These are phyloP conservation scores for Bombardia bombarda DNA, from an alignment of 495 filamentous ascomycete species.

Conservation along the genomic window DNA sequence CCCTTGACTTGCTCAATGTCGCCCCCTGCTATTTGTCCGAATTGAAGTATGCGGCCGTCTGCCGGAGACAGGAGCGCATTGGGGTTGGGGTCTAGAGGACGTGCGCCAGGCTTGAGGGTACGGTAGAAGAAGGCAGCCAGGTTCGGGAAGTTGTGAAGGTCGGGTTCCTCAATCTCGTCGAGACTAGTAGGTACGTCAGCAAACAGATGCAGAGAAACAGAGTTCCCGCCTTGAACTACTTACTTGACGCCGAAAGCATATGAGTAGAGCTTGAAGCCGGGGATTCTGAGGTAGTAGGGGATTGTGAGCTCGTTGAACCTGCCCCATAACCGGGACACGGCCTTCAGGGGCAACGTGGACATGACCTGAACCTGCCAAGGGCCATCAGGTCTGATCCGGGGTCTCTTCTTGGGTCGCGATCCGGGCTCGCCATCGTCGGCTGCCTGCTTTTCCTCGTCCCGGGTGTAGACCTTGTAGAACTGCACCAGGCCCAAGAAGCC, in stretches of 20 bases:
- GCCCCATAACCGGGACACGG: conserved; percentile 87
- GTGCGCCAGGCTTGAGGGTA: conserved; percentile 76
- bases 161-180: conserved; percentile 75
- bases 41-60: conserved; percentile 86
- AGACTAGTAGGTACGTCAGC: conserved; percentile 39
- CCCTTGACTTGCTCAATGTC: conserved; percentile 99
- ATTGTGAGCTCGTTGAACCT: conserved; percentile 89
- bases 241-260: conserved; percentile 89
- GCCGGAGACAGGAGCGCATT: conserved; percentile 76
- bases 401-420: conserved; percentile 51
- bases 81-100: conserved; percentile 76
- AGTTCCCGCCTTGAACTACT: conserved; percentile 5
- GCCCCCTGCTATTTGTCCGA: conserved; percentile 80
- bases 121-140: conserved; percentile 97
- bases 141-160: conserved; percentile 85
- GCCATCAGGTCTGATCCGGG: conserved; percentile 71
- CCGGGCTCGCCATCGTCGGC: conserved; percentile 35
- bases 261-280: conserved; percentile 92
- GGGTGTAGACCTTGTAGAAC: conserved; percentile 64
- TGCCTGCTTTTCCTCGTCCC: conserved; percentile 48
- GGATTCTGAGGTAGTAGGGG: conserved; percentile 80
- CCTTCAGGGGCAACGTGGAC: conserved; percentile 92
- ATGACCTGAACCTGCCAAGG: conserved; percentile 96
- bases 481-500: conserved; percentile 78
- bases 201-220: background rate